Evolutionary conservation across 2,329 filamentous ascomycete species (phyloP).

Genomic region (Fusarium zealandicum): DNA sequence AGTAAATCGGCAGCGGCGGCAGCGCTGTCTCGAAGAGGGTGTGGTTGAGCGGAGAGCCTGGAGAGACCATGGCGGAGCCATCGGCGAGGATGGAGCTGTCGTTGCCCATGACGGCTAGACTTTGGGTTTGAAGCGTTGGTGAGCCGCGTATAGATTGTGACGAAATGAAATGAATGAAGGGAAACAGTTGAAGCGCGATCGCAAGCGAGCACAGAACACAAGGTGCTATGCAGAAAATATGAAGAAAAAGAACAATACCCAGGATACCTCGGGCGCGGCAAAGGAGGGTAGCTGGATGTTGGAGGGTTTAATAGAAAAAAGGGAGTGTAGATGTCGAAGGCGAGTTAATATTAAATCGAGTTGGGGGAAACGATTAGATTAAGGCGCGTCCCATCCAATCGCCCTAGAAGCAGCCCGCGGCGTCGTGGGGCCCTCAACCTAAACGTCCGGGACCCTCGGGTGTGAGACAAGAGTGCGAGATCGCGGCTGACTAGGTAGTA

Average conservation of each 20-base stretch:
- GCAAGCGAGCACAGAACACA: constrained; percentile 13
- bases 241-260: constrained; percentile 12
- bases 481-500: not conserved
- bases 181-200: not conserved
- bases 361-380: constrained; percentile 34
- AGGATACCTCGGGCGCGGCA: constrained; percentile 12
- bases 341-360: constrained; percentile 30
- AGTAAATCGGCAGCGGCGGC: constrained; percentile 86
- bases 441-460: constrained; percentile 28
- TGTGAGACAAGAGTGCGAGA: constrained; percentile 22
- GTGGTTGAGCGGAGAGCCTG: constrained; percentile 51
- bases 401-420: constrained; percentile 1
- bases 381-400: constrained; percentile 32
- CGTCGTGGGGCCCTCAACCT: constrained; percentile 20
- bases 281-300: constrained; percentile 33
- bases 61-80: constrained; percentile 50
- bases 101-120: constrained; percentile 50
- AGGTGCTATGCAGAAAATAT: constrained; percentile 6
- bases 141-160: constrained; percentile 18
- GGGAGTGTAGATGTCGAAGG: constrained; percentile 27
- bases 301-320: constrained; percentile 26
- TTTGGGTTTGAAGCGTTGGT: constrained; percentile 18
- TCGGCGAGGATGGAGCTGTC: constrained; percentile 42
- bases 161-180: constrained; percentile 15
- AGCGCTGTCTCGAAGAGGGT: constrained; percentile 66